These are phyloP conservation scores for Claviceps monticola DNA, from an alignment of 2,329 filamentous ascomycete species.

Conservation along the genomic window DNA sequence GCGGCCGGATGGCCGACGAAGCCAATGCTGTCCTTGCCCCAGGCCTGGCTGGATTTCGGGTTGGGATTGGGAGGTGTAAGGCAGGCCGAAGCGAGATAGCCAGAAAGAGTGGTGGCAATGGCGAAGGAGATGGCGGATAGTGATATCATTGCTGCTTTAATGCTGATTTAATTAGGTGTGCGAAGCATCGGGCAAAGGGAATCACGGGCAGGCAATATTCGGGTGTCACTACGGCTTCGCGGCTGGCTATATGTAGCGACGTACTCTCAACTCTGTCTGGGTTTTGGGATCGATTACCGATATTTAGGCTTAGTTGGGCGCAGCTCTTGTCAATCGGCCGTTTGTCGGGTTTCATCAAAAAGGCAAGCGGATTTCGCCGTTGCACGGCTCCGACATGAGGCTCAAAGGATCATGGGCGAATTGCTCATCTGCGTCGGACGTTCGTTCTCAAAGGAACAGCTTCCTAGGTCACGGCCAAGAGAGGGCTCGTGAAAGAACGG, in stretches of 20 bases:
- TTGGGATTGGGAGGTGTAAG: slow-evolving; percentile 2
- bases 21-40: slow-evolving; percentile 3
- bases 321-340: neutral
- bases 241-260: too few species aligned
- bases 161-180: neutral
- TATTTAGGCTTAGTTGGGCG: too few species aligned
- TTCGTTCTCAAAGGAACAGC: neutral
- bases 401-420: neutral
- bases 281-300: neutral
- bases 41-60: neutral
- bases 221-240: too few species aligned
- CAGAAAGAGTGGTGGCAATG: neutral
- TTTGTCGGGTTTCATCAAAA: neutral
- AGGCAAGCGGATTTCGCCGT: neutral
- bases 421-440: neutral
- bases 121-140: slow-evolving; percentile 3
- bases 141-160: neutral
- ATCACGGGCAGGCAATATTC: too few species aligned
- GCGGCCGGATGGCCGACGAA: neutral
- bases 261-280: too few species aligned
- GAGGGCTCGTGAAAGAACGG: neutral
- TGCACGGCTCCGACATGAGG: neutral
- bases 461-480: neutral
- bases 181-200: too few species aligned
- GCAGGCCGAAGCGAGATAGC: neutral